phyloP scores from a whole-genome alignment of 164 flowering plant species.

The Chimonanthus salicifolius region DNA sequence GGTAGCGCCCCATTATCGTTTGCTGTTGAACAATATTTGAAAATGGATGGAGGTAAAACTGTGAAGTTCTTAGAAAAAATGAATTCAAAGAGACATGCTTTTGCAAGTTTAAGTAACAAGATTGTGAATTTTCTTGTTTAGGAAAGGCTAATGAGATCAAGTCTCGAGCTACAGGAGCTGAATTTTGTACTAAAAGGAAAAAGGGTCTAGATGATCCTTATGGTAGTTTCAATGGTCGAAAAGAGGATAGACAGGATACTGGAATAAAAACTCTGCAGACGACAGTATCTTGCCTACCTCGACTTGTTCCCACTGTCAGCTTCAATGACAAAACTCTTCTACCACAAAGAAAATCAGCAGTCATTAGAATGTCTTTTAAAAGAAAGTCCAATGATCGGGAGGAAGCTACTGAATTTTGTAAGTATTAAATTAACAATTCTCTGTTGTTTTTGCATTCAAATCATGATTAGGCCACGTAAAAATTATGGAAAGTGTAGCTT shows the following conservation, averaged over 20 bases:
- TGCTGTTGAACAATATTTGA: slow-evolving; percentile 32
- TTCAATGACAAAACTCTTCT: slow-evolving; percentile 60
- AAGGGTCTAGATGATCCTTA: slow-evolving; percentile 36
- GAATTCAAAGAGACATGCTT: slow-evolving; percentile 29
- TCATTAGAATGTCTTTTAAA: slow-evolving; percentile 75
- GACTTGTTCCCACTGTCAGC: slow-evolving; percentile 50
- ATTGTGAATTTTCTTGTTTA: slow-evolving; percentile 37
- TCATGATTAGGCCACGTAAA: background rate
- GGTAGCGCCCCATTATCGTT: slow-evolving; percentile 30
- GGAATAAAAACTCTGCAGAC: slow-evolving; percentile 37
- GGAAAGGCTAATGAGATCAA: slow-evolving; percentile 42
- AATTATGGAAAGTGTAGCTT: background rate
- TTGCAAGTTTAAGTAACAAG: slow-evolving; percentile 26
- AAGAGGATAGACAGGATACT: slow-evolving; percentile 39
- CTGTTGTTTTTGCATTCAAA: background rate
- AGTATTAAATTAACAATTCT: slow-evolving; percentile 17
- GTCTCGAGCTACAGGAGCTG: slow-evolving; percentile 1
- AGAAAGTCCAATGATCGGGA: slow-evolving; percentile 73
- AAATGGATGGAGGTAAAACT: slow-evolving; percentile 56
- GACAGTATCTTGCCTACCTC: slow-evolving; percentile 25
- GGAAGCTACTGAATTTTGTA: slow-evolving; percentile 48
- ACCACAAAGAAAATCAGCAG: slow-evolving; percentile 45
- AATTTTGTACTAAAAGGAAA: slow-evolving; percentile 34
- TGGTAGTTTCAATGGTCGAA: slow-evolving; percentile 57
- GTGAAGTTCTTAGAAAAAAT: slow-evolving; percentile 28